Evolutionary conservation across 1,284 basidiomycete species (phyloP), one percentile per base, ranked within the genome.

Genomic region (Melanopsichium pennsylvanicum): DNA sequence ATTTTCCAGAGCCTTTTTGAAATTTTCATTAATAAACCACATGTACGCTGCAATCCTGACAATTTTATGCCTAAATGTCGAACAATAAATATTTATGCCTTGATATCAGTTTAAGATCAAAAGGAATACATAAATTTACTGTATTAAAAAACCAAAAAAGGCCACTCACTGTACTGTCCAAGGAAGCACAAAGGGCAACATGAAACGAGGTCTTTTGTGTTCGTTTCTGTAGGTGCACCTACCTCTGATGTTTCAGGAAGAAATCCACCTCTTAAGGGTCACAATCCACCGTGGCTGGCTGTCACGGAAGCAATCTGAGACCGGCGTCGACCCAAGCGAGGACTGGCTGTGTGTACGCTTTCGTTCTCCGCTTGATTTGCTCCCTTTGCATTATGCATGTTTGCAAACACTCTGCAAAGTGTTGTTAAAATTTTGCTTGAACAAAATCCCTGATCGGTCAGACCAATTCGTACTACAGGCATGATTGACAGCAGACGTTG

Each of bases 171-270:
- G n/a, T n/a, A n/a, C n/a, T n/a, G n/a, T n/a, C n/a, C n/a, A n/a
- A n/a, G n/a, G n/a, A n/a, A n/a, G n/a, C 11, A 34, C 9, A 34
- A 34, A 34, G n/a, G 16, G 27, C 27, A 29, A 29, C 7, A 13
- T 8, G 27, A 7, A 29, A 29, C 7, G 27, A 29, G 27, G n/a
- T n/a, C n/a, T n/a, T n/a, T n/a, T n/a, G n/a, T n/a, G n/a, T n/a
- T n/a, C n/a, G n/a, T n/a, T n/a, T n/a, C n/a, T n/a, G n/a, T n/a
- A n/a, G n/a, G n/a, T n/a, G n/a, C n/a, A n/a, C n/a, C n/a, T n/a
- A n/a, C n/a, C n/a, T n/a, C n/a, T n/a, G n/a, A n/a, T 38, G 50
- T 44, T 43, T 44, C 41, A 44, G 50, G 41, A 54, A 45, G 50
- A 52, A 52, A 44, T 31, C 15, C 11, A 27, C 25, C 7, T 15